A percentile compares a stretch with the other conserved stretches of the same genome.
Conservation (phyloP, 441 rosid species). For the Syzygium syzygioides region DNA sequence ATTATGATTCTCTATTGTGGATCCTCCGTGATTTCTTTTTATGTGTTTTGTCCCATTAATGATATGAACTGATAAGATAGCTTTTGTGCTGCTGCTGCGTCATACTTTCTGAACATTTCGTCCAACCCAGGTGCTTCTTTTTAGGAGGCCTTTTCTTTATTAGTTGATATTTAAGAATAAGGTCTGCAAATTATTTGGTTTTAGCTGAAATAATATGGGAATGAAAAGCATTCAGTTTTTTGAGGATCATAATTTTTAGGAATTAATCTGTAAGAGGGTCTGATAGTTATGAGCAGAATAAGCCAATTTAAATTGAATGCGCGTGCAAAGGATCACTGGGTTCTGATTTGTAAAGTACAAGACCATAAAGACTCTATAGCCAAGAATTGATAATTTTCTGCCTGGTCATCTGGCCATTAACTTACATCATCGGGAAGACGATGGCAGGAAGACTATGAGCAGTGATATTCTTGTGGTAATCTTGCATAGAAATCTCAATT, state of each 20-base stretch:
- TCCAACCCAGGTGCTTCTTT: background rate
- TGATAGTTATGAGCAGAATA: background rate
- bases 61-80: background rate
- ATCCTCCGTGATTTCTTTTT: background rate
- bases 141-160: background rate
- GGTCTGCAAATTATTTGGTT: background rate
- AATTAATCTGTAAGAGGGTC: background rate
- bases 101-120: background rate
- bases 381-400: background rate
- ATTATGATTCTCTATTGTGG: background rate
- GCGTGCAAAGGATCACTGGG: background rate
- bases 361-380: background rate
- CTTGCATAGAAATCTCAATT: background rate
- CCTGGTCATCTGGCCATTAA: background rate
- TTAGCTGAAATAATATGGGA: background rate
- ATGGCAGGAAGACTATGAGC: background rate
- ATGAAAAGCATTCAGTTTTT: background rate
- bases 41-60: background rate
- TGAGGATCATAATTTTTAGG: background rate
- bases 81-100: background rate
- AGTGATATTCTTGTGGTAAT: background rate
- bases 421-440: background rate
- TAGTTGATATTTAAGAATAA: background rate
- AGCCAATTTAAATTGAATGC: background rate
- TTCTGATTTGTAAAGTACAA: background rate